Conservation (phyloP, 108 stramenopile genomes). For the Nitzschia sp. region DNA sequence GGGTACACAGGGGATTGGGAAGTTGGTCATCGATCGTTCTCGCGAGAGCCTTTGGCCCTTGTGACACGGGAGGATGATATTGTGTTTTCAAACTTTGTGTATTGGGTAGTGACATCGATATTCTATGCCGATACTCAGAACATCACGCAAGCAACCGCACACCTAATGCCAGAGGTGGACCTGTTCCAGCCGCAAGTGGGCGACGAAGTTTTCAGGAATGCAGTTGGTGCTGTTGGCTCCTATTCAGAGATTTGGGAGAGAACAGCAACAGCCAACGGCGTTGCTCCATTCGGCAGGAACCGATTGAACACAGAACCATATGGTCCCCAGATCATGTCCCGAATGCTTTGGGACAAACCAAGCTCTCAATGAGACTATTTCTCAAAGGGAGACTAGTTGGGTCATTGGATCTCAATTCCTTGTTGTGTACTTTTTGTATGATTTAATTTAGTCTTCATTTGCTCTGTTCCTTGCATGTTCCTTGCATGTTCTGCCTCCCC, state of each 20-base stretch:
- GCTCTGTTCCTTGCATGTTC: no score
- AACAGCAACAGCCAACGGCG: neutral
- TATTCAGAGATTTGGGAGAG: conserved; percentile 38
- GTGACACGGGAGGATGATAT: conserved; percentile 54
- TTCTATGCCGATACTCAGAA: conserved; percentile 47
- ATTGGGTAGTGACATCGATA: conserved; percentile 43
- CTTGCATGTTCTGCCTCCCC: no score
- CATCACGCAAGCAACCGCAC: conserved; percentile 17
- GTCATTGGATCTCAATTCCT: neutral
- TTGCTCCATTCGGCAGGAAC: conserved; percentile 7
- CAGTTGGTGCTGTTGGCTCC: conserved; percentile 19
- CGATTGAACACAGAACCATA: neutral
- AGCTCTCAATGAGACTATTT: neutral
- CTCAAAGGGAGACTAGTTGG: neutral
- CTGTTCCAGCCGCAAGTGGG: conserved; percentile 31
- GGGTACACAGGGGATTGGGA: conserved; percentile 29
- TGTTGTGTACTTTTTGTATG: conserved; percentile 2
- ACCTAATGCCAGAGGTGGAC: conserved; percentile 36
- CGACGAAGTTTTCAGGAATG: conserved; percentile 28
- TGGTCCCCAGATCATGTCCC: conserved; percentile 8
- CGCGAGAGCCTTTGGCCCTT: conserved; percentile 40
- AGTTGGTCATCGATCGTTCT: conserved; percentile 17
- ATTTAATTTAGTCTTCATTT: no score
- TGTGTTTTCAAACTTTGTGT: conserved; percentile 45
- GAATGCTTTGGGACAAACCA: conserved; percentile 16